A percentile compares a stretch with the other conserved stretches of the same genome.
phyloP scores from a whole-genome alignment of 2,329 filamentous ascomycete species.

The Pseudogymnoascus sp. region DNA sequence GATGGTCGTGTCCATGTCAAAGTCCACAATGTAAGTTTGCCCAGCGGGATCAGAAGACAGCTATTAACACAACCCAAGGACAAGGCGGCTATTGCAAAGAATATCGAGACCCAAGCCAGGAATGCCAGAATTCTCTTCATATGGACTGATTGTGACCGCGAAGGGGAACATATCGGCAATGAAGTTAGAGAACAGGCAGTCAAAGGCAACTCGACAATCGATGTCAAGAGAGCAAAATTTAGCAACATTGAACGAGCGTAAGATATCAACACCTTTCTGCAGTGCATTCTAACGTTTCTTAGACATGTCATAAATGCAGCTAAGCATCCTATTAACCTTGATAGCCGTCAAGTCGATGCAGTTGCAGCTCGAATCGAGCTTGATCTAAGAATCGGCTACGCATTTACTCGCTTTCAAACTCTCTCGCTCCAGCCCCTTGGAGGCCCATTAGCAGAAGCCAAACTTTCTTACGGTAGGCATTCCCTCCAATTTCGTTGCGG shows the following conservation, averaged over 20 bases:
- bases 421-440: conserved; percentile 67
- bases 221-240: conserved; percentile 80
- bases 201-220: conserved; percentile 63
- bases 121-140: conserved; percentile 74
- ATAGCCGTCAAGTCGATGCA: conserved; percentile 79
- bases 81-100: conserved; percentile 72
- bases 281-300: conserved; percentile 15
- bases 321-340: conserved; percentile 64
- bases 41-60: neutral
- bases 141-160: conserved; percentile 97
- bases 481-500: neutral
- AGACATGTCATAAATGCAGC: conserved; percentile 85
- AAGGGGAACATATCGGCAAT: conserved; percentile 91
- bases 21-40: conserved; percentile 52
- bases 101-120: conserved; percentile 73
- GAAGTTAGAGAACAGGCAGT: conserved; percentile 79
- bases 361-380: conserved; percentile 86
- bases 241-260: conserved; percentile 92
- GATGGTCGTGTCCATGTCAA: conserved; percentile 64
- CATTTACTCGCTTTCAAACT: conserved; percentile 84
- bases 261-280: conserved; percentile 26
- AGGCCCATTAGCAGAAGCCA: conserved; percentile 51
- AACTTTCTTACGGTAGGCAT: conserved; percentile 29
- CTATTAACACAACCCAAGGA: conserved; percentile 41
- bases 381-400: conserved; percentile 83